Evolutionary conservation across 169 alveolate genomes (phyloP).

Genomic region (Perkinsus olseni): DNA sequence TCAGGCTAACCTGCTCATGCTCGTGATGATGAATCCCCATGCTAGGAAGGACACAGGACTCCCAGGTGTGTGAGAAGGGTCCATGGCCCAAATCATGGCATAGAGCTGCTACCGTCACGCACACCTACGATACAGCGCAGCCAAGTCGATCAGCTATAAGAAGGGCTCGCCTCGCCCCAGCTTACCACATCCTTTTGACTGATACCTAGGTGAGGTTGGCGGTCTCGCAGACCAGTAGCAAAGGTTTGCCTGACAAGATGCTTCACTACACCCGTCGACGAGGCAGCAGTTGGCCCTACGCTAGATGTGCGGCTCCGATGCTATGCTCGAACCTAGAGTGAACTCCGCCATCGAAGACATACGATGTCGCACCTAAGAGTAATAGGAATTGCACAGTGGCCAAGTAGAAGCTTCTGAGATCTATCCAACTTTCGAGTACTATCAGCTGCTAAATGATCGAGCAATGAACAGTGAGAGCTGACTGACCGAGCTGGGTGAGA

Average conservation of each 20-base stretch:
- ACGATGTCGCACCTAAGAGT: constrained; percentile 41
- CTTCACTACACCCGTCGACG: neutral
- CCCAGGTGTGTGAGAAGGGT: constrained; percentile 75
- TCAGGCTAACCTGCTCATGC: neutral
- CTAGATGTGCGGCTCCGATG: constrained; percentile 65
- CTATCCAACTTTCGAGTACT: too few relatives aligned
- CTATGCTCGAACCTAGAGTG: constrained; percentile 76
- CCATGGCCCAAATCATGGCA: constrained; percentile 84
- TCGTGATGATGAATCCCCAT: neutral
- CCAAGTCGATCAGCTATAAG: constrained; percentile 22
- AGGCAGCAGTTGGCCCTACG: constrained; percentile 25
- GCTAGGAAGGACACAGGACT: constrained; percentile 38
- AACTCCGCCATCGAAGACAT: constrained; percentile 70
- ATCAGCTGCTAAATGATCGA: too few relatives aligned
- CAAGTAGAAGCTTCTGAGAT: too few relatives aligned
- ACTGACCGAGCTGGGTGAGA: constrained; percentile 54
- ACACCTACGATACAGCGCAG: constrained; percentile 38
- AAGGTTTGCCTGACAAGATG: neutral
- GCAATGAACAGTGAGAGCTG: too few relatives aligned
- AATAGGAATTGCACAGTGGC: too few relatives aligned
- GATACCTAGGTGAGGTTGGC: neutral
- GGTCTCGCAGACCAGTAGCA: neutral
- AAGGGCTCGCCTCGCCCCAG: constrained; percentile 21
- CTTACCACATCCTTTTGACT: constrained; percentile 17
- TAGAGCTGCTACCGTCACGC: constrained; percentile 68